Evolutionary conservation across 345 rosid genomes (phyloP).

Genomic region (Conringia planisiliqua): DNA sequence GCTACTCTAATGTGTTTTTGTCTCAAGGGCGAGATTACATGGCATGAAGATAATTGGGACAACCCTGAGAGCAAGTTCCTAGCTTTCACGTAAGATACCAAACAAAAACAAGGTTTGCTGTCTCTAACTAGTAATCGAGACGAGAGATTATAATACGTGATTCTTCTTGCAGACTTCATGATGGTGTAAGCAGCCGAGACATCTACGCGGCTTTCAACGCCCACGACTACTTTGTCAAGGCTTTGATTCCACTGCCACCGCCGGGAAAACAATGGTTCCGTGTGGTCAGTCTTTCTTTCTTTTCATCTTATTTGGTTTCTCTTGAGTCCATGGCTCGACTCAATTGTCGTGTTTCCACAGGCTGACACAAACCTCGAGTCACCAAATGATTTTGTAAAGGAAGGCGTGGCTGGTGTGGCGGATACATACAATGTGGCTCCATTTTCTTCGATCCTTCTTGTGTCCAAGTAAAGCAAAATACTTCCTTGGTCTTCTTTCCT

Average conservation of each 20-base stretch:
- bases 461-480: slow-evolving; percentile 46
- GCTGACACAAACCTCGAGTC: slow-evolving; percentile 76
- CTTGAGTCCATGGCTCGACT: background rate
- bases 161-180: slow-evolving; percentile 65
- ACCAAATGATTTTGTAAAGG: slow-evolving; percentile 56
- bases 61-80: slow-evolving; percentile 86
- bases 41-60: slow-evolving; percentile 95
- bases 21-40: slow-evolving; percentile 73
- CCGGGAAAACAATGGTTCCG: slow-evolving; percentile 62
- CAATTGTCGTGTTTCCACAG: slow-evolving; percentile 35
- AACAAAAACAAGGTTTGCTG: background rate
- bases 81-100: slow-evolving; percentile 74
- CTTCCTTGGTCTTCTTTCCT: background rate
- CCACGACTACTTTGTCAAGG: slow-evolving; percentile 61
- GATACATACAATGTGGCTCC: slow-evolving; percentile 63
- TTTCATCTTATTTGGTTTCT: slow-evolving; percentile 4
- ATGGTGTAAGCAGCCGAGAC: slow-evolving; percentile 43
- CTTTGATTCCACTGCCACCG: slow-evolving; percentile 62
- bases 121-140: background rate
- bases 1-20: background rate
- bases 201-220: slow-evolving; percentile 79
- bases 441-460: slow-evolving; percentile 64
- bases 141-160: background rate
- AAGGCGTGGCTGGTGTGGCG: slow-evolving; percentile 61
- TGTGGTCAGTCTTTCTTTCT: slow-evolving; percentile 56